Evolutionary conservation across 805 yeast species (phyloP).

Genomic region (Ascoidea asiatica): DNA sequence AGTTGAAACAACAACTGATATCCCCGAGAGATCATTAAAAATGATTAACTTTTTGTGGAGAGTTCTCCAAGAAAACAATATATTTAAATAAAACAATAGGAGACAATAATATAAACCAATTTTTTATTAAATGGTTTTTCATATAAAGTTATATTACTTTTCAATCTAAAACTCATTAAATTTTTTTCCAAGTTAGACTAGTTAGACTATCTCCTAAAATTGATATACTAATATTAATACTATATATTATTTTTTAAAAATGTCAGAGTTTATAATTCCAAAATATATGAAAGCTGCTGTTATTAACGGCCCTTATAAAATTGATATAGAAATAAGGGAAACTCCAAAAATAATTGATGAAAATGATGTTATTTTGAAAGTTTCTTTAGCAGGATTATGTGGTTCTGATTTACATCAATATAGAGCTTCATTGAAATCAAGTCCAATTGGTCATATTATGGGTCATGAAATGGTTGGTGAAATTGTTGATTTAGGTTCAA

Average conservation of each 20-base stretch:
- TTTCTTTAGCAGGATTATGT: slow-evolving; percentile 34
- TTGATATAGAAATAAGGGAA: slow-evolving; percentile 25
- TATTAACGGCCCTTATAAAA: slow-evolving; percentile 28
- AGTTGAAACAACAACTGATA: not conserved
- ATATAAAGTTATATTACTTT: too few relatives aligned
- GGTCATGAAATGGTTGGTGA: slow-evolving; percentile 39
- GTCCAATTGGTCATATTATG: slow-evolving; percentile 25
- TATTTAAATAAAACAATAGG: not conserved
- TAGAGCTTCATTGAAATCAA: slow-evolving; percentile 33
- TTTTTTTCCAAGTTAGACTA: too few relatives aligned
- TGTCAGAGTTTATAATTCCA: not conserved
- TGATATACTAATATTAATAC: too few relatives aligned
- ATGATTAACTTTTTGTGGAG: too few relatives aligned
- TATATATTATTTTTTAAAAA: too few relatives aligned
- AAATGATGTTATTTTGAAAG: slow-evolving; percentile 33
- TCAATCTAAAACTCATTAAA: not conserved
- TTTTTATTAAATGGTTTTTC: not conserved
- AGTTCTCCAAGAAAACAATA: too few relatives aligned
- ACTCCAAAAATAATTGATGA: slow-evolving; percentile 24
- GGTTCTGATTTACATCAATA: slow-evolving; percentile 43
- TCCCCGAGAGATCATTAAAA: too few relatives aligned
- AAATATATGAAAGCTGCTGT: slow-evolving; percentile 35
- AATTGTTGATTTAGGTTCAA: slow-evolving; percentile 25
- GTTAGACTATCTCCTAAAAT: not conserved
- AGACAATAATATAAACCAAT: not conserved